Conservation (phyloP, 176 grass and related monocot species). For the Oryza australiensis region DNA sequence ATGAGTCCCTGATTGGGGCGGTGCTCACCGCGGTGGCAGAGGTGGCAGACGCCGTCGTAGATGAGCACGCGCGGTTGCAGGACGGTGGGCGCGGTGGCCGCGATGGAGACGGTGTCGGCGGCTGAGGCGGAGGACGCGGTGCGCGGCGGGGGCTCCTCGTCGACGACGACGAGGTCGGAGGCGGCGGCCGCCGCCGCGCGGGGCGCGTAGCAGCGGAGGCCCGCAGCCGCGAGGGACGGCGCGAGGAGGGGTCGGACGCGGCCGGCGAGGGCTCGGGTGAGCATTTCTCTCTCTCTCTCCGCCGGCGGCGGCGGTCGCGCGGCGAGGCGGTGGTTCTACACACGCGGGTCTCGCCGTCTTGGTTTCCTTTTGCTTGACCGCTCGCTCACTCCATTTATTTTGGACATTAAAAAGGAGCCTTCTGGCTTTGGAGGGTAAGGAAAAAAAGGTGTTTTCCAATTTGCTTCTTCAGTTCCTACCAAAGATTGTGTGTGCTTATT, state of each 20-base stretch:
- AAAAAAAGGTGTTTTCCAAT: background rate
- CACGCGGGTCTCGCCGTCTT: background rate
- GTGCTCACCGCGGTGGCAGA: constrained; percentile 81
- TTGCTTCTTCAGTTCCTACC: too few relatives aligned
- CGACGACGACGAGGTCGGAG: constrained; percentile 8
- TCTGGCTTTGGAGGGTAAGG: constrained; percentile 26
- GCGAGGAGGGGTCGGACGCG: constrained; percentile 23
- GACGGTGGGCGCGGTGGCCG: constrained; percentile 49
- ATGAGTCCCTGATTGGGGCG: background rate
- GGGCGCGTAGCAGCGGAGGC: constrained; percentile 15
- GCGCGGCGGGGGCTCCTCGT: constrained; percentile 41
- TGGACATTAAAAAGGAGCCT: background rate
- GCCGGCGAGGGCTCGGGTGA: constrained; percentile 43
- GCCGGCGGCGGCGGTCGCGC: background rate
- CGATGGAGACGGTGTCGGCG: constrained; percentile 18
- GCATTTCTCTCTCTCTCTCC: constrained; percentile 36
- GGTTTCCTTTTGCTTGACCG: background rate
- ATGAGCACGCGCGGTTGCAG: constrained; percentile 94
- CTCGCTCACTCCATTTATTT: background rate
- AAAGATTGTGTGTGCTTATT: too few relatives aligned
- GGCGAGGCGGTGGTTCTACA: constrained; percentile 21
- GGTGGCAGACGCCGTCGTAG: constrained; percentile 95
- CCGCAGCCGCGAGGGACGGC: background rate
- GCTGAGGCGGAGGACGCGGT: background rate
- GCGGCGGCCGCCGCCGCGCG: background rate